Percentiles rank a stretch among this genome's conserved stretches.
These are phyloP conservation scores for Emydomyces testavorans DNA, from an alignment of 2,329 filamentous ascomycete species.

Conservation along the genomic window DNA sequence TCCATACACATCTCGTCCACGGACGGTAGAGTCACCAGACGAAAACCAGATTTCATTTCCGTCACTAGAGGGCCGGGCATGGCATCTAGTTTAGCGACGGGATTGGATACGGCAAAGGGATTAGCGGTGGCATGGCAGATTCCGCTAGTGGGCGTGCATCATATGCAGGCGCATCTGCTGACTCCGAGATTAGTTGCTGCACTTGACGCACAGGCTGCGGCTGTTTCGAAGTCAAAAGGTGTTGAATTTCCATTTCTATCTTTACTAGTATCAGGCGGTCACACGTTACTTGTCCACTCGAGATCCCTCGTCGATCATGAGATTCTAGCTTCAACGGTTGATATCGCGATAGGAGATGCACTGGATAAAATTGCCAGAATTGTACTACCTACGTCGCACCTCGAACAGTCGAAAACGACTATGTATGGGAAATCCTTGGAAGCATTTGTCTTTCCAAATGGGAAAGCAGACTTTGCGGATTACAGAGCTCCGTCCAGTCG, in stretches of 20 bases:
- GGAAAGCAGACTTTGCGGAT: slow-evolving; percentile 26
- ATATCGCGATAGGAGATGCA: slow-evolving; percentile 80
- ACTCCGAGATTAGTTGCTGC: slow-evolving; percentile 68
- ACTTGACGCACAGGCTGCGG: slow-evolving; percentile 27
- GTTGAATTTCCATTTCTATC: slow-evolving; percentile 58
- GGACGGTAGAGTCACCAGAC: slow-evolving; percentile 21
- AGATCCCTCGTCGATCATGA: slow-evolving; percentile 54
- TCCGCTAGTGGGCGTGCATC: slow-evolving; percentile 76
- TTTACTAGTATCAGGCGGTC: slow-evolving; percentile 80
- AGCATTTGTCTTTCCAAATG: slow-evolving; percentile 57
- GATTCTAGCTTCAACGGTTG: slow-evolving; percentile 60
- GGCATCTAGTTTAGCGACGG: slow-evolving; percentile 62
- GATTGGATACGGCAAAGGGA: slow-evolving; percentile 76
- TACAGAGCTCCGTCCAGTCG: slow-evolving; percentile 51
- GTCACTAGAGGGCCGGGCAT: slow-evolving; percentile 88
- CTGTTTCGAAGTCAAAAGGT: not conserved
- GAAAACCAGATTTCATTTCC: slow-evolving; percentile 68
- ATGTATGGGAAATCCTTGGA: slow-evolving; percentile 78
- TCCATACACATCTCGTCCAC: slow-evolving; percentile 16
- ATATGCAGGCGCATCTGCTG: slow-evolving; percentile 94
- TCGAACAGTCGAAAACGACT: slow-evolving; percentile 48
- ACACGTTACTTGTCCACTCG: slow-evolving; percentile 76
- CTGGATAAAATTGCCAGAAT: slow-evolving; percentile 76
- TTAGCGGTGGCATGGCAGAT: slow-evolving; percentile 71
- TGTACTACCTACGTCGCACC: slow-evolving; percentile 53